phyloP scores from a whole-genome alignment of 371 early-diverging fungal genomes.

The Coemansia sp. region DNA sequence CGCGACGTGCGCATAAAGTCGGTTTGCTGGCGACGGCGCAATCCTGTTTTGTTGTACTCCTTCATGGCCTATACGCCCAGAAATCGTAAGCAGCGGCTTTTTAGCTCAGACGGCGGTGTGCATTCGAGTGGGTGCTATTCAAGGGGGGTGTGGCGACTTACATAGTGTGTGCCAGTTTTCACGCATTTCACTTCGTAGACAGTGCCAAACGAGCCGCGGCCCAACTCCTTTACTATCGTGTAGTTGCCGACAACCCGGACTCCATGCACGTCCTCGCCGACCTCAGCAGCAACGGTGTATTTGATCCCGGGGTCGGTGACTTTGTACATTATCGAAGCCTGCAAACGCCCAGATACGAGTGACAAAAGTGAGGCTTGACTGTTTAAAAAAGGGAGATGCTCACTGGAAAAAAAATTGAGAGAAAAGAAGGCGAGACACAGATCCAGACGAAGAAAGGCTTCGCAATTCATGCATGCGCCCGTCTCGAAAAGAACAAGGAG shows the following conservation, averaged over 20 bases:
- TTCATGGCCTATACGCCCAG: conserved; percentile 74
- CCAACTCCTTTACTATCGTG: conserved; percentile 69
- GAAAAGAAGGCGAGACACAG: background rate
- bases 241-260: conserved; percentile 79
- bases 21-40: conserved; percentile 72
- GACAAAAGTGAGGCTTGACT: conserved; percentile 1
- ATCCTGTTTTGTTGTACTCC: conserved; percentile 82
- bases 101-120: background rate
- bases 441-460: background rate
- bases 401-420: background rate
- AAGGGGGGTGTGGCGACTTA: conserved; percentile 50
- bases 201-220: conserved; percentile 86
- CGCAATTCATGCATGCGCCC: too few species aligned
- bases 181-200: conserved; percentile 78
- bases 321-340: conserved; percentile 30
- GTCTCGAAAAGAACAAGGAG: too few species aligned
- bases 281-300: conserved; percentile 58
- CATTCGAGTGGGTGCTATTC: background rate
- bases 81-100: background rate
- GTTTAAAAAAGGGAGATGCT: background rate
- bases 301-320: conserved; percentile 37
- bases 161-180: conserved; percentile 57
- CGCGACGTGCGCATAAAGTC: conserved; percentile 23
- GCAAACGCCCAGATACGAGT: background rate
- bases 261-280: conserved; percentile 70